Percentiles rank a stretch among this genome's conserved stretches.
Evolutionary conservation across 2,329 filamentous ascomycete species (phyloP).

Genomic region (Chrysosporium queenslandicum): DNA sequence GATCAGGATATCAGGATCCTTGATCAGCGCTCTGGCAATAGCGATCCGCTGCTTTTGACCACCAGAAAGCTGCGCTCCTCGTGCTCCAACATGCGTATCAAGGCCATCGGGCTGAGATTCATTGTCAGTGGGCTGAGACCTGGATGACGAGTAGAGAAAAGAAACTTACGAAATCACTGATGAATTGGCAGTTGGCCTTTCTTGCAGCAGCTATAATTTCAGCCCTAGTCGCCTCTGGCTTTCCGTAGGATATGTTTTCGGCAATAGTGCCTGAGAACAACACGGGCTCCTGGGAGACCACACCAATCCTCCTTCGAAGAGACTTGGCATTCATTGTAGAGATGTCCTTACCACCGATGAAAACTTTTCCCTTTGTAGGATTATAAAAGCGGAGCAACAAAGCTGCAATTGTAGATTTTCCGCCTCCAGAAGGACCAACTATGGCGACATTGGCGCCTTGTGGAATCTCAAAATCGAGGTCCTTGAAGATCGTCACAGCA

Average conservation of each 20-base stretch:
- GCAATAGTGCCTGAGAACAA: slow-evolving; percentile 70
- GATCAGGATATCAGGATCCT: slow-evolving; percentile 92
- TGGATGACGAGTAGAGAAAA: slow-evolving; percentile 6
- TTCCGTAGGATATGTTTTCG: slow-evolving; percentile 85
- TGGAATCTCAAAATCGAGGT: slow-evolving; percentile 80
- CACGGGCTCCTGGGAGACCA: slow-evolving; percentile 92
- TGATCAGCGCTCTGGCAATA: slow-evolving; percentile 87
- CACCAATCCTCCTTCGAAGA: slow-evolving; percentile 79
- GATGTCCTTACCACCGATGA: slow-evolving; percentile 76
- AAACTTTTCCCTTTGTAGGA: slow-evolving; percentile 64
- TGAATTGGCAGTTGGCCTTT: slow-evolving; percentile 92
- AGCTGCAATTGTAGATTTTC: slow-evolving; percentile 93
- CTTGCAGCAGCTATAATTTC: slow-evolving; percentile 81
- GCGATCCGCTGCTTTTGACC: slow-evolving; percentile 97
- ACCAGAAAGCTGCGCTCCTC: slow-evolving; percentile 86
- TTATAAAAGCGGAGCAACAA: slow-evolving; percentile 85
- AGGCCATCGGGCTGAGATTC: slow-evolving; percentile 64
- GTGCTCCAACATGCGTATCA: slow-evolving; percentile 83
- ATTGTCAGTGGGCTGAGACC: slow-evolving; percentile 12
- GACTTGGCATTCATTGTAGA: slow-evolving; percentile 86
- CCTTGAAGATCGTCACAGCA: slow-evolving; percentile 81
- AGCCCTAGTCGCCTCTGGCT: slow-evolving; percentile 61
- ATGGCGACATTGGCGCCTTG: slow-evolving; percentile 92
- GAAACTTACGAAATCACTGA: slow-evolving; percentile 68
- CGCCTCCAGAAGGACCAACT: slow-evolving; percentile 89